Evolutionary conservation across 208 protist genomes (phyloP).

Genomic region (Leptomonas seymouri): DNA sequence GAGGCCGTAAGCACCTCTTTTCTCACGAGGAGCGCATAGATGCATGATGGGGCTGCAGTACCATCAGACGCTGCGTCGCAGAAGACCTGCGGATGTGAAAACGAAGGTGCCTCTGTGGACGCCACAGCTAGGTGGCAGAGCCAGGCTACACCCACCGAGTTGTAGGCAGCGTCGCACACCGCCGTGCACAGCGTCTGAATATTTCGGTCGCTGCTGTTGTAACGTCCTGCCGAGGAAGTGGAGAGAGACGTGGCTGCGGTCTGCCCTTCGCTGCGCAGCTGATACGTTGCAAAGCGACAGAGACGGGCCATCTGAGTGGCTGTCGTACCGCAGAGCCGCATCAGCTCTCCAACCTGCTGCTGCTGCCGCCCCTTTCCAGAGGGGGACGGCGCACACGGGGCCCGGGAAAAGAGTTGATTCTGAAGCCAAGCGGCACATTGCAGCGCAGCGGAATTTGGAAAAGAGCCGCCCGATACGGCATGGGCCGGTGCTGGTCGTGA

Average conservation of each 20-base stretch:
- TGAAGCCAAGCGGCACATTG: not conserved
- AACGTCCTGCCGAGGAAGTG: not conserved
- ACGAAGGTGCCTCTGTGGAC: too few relatives aligned
- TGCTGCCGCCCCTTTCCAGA: not conserved
- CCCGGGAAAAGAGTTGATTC: not conserved
- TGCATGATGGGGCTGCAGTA: too few relatives aligned
- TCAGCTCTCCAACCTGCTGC: not conserved
- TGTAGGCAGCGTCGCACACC: conserved; percentile 11
- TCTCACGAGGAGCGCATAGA: not conserved
- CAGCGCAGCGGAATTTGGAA: not conserved
- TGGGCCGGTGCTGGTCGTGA: too few relatives aligned
- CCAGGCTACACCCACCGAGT: conserved; percentile 4
- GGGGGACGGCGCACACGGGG: not conserved
- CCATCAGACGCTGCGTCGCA: too few relatives aligned
- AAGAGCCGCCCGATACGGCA: not conserved
- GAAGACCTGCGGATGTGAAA: too few relatives aligned
- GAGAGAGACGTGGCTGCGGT: not conserved
- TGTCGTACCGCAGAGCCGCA: not conserved
- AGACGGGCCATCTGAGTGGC: not conserved
- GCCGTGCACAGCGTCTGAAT: not conserved
- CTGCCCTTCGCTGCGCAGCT: not conserved
- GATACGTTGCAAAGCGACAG: not conserved
- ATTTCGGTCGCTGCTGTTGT: not conserved
- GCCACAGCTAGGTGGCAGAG: conserved; percentile 27
- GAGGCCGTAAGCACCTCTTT: not conserved